Base-by-base conservation (phyloP, 306 rosid species). In the Lagenaria siceraria region DNA sequence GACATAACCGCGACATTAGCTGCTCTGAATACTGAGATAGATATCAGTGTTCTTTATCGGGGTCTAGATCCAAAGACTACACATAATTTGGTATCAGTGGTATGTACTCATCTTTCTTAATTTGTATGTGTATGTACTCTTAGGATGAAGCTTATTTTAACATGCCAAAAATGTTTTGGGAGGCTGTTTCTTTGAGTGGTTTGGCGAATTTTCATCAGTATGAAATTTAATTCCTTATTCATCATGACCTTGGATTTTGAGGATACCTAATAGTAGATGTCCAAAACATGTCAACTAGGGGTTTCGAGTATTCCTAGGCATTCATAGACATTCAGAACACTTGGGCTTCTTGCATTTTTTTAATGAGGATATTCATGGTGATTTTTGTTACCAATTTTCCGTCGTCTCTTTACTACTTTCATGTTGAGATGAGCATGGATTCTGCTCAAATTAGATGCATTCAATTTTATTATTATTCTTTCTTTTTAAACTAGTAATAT, bases 11-110 rank as follows among this genome's bases (percentile, higher is more conserved):
- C 84, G 56, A 92, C 99, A 60, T 84, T 96, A 87, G 88, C 86
- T 66, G 88, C 96, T 71, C 85, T 96, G 77, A 87, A 82, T 80
- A 87, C 97, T 22, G 90, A 89, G 77, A 83, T 96, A 63, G 91
- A 96, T 78, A 85, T 89, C 87, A 86, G 90, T 77, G 91, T 84
- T 58, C 92, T 96, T 62, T 96, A 92, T 83, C 91, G 97, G 36
- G 99, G 97, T 77, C 81, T 92, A 78, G 91, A 91, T 80, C 92
- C 89, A 51, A 89, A 87, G 86, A 88, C 75, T 73, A 77, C 65
- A 15, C 92, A 89, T 80, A 84, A 78, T 87, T 89, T 96, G 91
- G 98, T 96, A 77, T 96, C 98, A 51, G 96, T 96, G 99, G 99
- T 96, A 96, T 78, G 91, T 80, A 70, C 73, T 56, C 31, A 49